Conservation (phyloP, 768 basidiomycete genomes). For the Austroboletus festivus region DNA sequence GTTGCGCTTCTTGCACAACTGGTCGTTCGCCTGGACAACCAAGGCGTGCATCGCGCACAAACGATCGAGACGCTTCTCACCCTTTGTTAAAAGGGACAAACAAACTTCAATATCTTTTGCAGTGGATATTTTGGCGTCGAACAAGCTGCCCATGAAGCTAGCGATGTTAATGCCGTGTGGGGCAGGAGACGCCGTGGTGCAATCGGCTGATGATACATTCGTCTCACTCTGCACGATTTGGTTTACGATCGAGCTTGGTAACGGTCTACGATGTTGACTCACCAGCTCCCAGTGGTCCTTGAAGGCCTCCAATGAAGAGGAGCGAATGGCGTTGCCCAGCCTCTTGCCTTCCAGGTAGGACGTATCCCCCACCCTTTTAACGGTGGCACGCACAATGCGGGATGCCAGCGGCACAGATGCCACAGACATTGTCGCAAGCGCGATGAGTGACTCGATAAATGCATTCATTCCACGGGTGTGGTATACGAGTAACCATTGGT, state of each 20-base stretch:
- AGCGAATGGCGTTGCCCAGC: constrained; percentile 14
- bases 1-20: constrained; percentile 29
- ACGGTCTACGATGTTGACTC: not conserved
- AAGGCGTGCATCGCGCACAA: constrained; percentile 37
- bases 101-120: constrained; percentile 32
- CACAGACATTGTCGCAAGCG: constrained; percentile 11
- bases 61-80: constrained; percentile 21
- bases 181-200: no score
- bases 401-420: constrained; percentile 15
- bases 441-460: constrained; percentile 16
- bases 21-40: constrained; percentile 30
- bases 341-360: constrained; percentile 12
- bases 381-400: constrained; percentile 12
- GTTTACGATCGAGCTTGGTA: not conserved
- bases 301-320: constrained; percentile 13
- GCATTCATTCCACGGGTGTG: constrained; percentile 10
- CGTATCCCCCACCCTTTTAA: not conserved
- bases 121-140: constrained; percentile 18
- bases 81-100: constrained; percentile 22
- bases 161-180: constrained; percentile 29
- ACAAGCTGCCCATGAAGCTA: constrained; percentile 33
- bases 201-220: not conserved
- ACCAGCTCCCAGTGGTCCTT: constrained; percentile 16
- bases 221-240: no score
- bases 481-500: constrained; percentile 24